These are phyloP conservation scores for Sporopachydermia cereana DNA, from an alignment of 1,139 yeast species.

Conservation along the genomic window DNA sequence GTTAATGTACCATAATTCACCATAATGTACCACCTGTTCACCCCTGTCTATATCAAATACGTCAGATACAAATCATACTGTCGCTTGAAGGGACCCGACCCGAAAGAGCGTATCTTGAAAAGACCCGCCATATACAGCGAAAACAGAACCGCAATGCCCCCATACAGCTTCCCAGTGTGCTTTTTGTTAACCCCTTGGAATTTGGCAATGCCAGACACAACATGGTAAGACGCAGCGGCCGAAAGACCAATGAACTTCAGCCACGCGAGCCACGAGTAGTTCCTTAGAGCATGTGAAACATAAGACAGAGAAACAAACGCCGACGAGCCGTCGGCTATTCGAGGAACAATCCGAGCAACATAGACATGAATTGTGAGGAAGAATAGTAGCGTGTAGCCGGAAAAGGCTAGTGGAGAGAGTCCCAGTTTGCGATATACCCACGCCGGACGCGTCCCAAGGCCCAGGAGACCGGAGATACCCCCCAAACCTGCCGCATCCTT, in stretches of 20 bases:
- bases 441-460: conserved; percentile 41
- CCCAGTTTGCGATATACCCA: conserved; percentile 29
- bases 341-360: conserved; percentile 40
- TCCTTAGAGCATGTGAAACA: conserved; percentile 32
- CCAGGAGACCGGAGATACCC: conserved; percentile 42
- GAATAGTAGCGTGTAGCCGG: conserved; percentile 46
- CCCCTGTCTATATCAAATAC: not conserved
- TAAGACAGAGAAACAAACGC: conserved; percentile 44
- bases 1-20: no score
- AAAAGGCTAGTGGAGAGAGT: conserved; percentile 39
- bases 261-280: conserved; percentile 16
- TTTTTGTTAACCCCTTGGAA: conserved; percentile 19
- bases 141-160: not conserved
- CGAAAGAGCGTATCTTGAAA: not conserved
- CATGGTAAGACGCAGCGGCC: conserved; percentile 28
- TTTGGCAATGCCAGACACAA: conserved; percentile 28
- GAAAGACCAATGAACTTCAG: conserved; percentile 21
- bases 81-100: not conserved
- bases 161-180: conserved; percentile 3
- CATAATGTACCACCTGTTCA: not conserved
- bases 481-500: conserved; percentile 46
- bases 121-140: not conserved
- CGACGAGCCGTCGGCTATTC: conserved; percentile 50
- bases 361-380: conserved; percentile 36
- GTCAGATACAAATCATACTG: conserved; percentile 5